phyloP scores from a whole-genome alignment of 805 yeast species.

The Saturnispora besseyi region DNA sequence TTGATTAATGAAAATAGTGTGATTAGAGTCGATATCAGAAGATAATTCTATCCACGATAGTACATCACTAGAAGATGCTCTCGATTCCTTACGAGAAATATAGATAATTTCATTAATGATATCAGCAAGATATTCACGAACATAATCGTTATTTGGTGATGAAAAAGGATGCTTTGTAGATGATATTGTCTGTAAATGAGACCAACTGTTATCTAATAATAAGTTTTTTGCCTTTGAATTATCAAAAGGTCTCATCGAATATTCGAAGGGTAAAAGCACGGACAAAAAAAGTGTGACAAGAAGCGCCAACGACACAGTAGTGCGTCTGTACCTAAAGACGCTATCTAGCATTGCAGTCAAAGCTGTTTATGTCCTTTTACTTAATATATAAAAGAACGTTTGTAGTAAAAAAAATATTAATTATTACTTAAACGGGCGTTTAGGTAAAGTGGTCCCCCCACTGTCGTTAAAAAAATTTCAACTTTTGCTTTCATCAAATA shows the following conservation, averaged over 20 bases:
- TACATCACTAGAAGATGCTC: not conserved
- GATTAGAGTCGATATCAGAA: slow-evolving; percentile 9
- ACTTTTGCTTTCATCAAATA: not conserved
- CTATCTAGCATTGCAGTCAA: not conserved
- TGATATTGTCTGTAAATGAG: slow-evolving; percentile 62
- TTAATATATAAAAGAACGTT: no score
- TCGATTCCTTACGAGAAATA: not conserved
- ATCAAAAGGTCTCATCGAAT: slow-evolving; percentile 23
- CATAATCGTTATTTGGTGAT: slow-evolving; percentile 65
- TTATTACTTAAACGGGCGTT: not conserved
- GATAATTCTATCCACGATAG: slow-evolving; percentile 5
- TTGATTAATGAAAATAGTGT: slow-evolving; percentile 34
- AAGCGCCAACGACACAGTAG: slow-evolving; percentile 52
- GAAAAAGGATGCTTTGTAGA: slow-evolving; percentile 66
- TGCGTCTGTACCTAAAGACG: slow-evolving; percentile 52
- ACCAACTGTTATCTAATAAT: slow-evolving; percentile 45
- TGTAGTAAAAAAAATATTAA: no score
- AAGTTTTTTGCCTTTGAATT: not conserved
- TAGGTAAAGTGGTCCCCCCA: not conserved
- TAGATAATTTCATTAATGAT: not conserved
- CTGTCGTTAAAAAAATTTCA: not conserved
- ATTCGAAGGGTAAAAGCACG: slow-evolving; percentile 25
- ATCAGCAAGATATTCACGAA: slow-evolving; percentile 54
- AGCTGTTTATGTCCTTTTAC: not conserved
- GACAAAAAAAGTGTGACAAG: slow-evolving; percentile 38